These are phyloP conservation scores for Podospora australis DNA, from an alignment of 495 filamentous ascomycete genomes.

Conservation along the genomic window DNA sequence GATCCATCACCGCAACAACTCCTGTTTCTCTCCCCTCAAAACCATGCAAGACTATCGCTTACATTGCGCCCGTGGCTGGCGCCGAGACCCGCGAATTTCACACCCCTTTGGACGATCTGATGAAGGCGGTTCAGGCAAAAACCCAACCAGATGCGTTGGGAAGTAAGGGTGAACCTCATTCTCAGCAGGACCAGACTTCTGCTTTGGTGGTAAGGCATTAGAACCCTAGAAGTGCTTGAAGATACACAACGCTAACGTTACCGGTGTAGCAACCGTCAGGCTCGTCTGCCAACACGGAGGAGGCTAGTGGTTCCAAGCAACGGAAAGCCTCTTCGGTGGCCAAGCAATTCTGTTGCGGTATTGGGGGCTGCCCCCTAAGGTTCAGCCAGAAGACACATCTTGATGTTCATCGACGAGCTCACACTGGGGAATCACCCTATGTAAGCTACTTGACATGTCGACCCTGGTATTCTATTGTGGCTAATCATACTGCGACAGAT, in stretches of 20 bases:
- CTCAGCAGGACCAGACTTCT: not conserved
- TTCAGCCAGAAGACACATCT: constrained; percentile 93
- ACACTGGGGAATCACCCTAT: constrained; percentile 88
- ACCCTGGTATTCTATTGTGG: not conserved
- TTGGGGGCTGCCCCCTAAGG: constrained; percentile 69
- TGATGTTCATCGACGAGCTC: constrained; percentile 82
- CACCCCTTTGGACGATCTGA: constrained; percentile 82
- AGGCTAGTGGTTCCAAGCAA: no score
- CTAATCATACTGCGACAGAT: not conserved
- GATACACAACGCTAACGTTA: not conserved
- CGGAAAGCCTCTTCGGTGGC: no score
- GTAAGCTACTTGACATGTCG: constrained; percentile 56
- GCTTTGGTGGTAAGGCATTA: constrained; percentile 3
- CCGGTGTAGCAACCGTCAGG: constrained; percentile 1
- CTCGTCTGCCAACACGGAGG: constrained; percentile 23
- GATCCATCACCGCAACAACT: constrained; percentile 8
- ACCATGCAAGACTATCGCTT: constrained; percentile 18
- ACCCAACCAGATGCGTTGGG: constrained; percentile 26
- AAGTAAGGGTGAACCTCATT: constrained; percentile 6
- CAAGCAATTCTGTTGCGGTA: constrained; percentile 69
- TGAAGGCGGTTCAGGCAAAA: constrained; percentile 85
- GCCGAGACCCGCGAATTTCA: constrained; percentile 52
- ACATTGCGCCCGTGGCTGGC: constrained; percentile 20
- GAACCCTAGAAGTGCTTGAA: not conserved
- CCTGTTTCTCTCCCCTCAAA: not conserved